Evolutionary conservation across 495 filamentous ascomycete species (phyloP).

Genomic region (Neurospora sublineolata): DNA sequence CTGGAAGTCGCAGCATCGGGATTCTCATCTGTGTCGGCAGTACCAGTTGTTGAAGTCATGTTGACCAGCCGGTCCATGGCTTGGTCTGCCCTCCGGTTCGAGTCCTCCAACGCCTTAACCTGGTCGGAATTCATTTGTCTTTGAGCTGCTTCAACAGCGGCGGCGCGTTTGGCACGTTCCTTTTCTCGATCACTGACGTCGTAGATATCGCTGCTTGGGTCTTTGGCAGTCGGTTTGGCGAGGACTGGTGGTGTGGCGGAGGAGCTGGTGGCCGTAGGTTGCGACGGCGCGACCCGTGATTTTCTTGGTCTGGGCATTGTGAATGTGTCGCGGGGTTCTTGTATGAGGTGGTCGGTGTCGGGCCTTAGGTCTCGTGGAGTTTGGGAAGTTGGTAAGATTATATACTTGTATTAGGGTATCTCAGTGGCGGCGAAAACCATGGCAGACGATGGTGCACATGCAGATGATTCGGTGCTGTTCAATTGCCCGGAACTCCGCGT

Average conservation of each 20-base stretch:
- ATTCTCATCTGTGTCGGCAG: conserved; percentile 1
- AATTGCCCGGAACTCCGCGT: background rate
- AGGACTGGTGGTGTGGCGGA: conserved; percentile 4
- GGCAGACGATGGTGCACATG: background rate
- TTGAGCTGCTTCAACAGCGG: background rate
- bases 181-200: conserved; percentile 36
- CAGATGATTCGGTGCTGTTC: background rate
- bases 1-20: conserved; percentile 14
- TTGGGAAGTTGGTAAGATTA: background rate
- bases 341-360: background rate
- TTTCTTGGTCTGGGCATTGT: conserved; percentile 35
- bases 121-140: conserved; percentile 15
- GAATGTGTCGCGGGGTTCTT: background rate
- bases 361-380: background rate
- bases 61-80: conserved; percentile 30
- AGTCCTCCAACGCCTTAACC: conserved; percentile 16
- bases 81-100: conserved; percentile 25
- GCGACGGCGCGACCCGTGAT: conserved; percentile 27
- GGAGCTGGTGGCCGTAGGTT: conserved; percentile 8
- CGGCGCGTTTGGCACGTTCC: conserved; percentile 16
- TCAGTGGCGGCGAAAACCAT: background rate
- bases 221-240: conserved; percentile 1
- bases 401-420: background rate
- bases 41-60: conserved; percentile 24
- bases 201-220: conserved; percentile 27